These are phyloP conservation scores for Yamadazyma jaroonii DNA, from an alignment of 1,139 yeast genomes.

Conservation along the genomic window DNA sequence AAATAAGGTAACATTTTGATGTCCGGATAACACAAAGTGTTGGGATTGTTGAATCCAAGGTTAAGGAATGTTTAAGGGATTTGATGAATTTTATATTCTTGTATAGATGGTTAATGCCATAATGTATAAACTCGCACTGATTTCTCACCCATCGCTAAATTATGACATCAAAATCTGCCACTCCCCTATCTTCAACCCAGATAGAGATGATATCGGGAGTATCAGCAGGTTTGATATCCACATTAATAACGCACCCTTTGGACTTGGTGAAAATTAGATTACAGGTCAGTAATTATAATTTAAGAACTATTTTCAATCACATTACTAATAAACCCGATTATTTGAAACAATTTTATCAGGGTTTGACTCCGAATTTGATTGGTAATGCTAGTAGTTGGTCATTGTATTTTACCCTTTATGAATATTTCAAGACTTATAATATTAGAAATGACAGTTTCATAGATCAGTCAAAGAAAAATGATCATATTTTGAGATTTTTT, in stretches of 20 bases:
- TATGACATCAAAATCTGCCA: background rate
- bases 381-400: constrained; percentile 94
- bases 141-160: constrained; percentile 1
- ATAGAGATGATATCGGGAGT: constrained; percentile 71
- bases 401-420: constrained; percentile 73
- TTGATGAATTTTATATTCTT: background rate
- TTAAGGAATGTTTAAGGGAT: too few species aligned
- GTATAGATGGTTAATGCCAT: background rate
- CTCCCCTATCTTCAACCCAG: constrained; percentile 4
- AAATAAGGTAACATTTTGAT: too few species aligned
- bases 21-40: too few species aligned
- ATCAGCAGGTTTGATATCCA: constrained; percentile 78
- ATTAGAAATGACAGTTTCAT: constrained; percentile 11
- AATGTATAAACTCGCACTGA: constrained; percentile 3
- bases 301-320: constrained; percentile 3
- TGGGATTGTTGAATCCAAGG: too few species aligned
- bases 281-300: constrained; percentile 41
- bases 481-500: constrained; percentile 4
- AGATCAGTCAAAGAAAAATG: constrained; percentile 11
- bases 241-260: constrained; percentile 81
- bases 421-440: constrained; percentile 44
- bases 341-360: constrained; percentile 52
- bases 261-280: constrained; percentile 81
- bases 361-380: constrained; percentile 71
- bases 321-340: constrained; percentile 1